Evolutionary conservation across 352 stramenopile genomes (phyloP).

Genomic region (Phytophthora pluvialis): DNA sequence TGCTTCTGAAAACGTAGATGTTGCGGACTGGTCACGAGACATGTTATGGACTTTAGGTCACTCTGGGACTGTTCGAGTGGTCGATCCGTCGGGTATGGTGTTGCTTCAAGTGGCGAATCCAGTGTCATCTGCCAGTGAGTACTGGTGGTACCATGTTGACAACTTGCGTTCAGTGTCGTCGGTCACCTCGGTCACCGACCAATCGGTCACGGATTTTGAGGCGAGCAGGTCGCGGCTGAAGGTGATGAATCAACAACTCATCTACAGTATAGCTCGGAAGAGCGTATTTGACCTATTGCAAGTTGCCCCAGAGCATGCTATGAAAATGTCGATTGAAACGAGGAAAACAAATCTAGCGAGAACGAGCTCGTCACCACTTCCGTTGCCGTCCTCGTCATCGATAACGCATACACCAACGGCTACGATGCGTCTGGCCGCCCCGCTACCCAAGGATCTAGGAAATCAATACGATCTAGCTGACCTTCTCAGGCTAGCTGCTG

Average conservation of each 20-base stretch:
- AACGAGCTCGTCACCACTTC: conserved; percentile 38
- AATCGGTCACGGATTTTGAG: conserved; percentile 54
- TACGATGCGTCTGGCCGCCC: conserved; percentile 14
- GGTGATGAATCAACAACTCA: conserved; percentile 50
- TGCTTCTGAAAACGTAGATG: conserved; percentile 40
- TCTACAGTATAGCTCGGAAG: conserved; percentile 64
- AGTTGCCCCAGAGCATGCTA: conserved; percentile 63
- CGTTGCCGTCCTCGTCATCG: conserved; percentile 25
- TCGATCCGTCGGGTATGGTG: conserved; percentile 63
- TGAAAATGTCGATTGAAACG: conserved; percentile 53
- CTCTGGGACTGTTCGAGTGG: conserved; percentile 50
- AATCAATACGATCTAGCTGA: conserved; percentile 62
- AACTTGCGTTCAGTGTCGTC: conserved; percentile 37
- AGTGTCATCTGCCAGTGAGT: conserved; percentile 48
- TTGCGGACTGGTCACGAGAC: conserved; percentile 43
- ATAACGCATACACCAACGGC: conserved; percentile 1
- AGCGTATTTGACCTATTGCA: conserved; percentile 71
- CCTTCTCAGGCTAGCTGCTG: conserved; percentile 57
- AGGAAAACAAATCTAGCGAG: conserved; percentile 33
- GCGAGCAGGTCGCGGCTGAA: conserved; percentile 39
- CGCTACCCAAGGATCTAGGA: conserved; percentile 22
- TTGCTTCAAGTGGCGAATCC: conserved; percentile 73
- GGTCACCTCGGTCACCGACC: conserved; percentile 35
- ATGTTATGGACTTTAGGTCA: conserved; percentile 81
- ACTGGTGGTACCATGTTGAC: conserved; percentile 81